Evolutionary conservation across 768 basidiomycete species (phyloP).

Genomic region (Gyrodon lividus): DNA sequence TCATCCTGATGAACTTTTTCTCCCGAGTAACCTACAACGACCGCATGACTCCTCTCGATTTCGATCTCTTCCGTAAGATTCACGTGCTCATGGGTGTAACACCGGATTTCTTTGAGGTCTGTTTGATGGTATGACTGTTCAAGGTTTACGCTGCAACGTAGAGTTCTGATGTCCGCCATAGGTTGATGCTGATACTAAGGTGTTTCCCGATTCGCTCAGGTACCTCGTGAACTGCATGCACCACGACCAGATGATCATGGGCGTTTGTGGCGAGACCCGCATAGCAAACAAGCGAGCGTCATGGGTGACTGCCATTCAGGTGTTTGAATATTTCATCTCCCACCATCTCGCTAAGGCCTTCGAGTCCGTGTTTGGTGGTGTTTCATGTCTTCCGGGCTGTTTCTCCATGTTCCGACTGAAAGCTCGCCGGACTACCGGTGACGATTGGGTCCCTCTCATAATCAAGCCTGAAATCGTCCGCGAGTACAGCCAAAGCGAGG

Average conservation of each 20-base stretch:
- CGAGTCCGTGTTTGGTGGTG: constrained; percentile 98
- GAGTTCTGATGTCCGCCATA: constrained; percentile 33
- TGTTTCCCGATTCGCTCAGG: constrained; percentile 85
- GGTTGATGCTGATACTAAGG: constrained; percentile 99
- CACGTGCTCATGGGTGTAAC: constrained; percentile 98
- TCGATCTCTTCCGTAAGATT: constrained; percentile 95
- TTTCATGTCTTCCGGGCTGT: constrained; percentile 98
- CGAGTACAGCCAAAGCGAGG: constrained; percentile 93
- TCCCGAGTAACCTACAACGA: constrained; percentile 99
- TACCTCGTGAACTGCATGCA: constrained; percentile 98
- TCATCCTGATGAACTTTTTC: constrained; percentile 99
- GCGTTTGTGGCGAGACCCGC: constrained; percentile 96
- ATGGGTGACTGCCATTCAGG: constrained; percentile 98
- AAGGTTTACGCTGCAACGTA: background rate
- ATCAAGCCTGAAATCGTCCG: constrained; percentile 96
- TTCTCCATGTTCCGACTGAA: constrained; percentile 99
- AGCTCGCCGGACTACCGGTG: constrained; percentile 80
- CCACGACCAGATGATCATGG: constrained; percentile 98
- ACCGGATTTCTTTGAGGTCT: constrained; percentile 97
- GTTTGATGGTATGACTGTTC: constrained; percentile 77
- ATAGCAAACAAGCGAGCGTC: constrained; percentile 98
- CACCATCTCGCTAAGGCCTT: constrained; percentile 98
- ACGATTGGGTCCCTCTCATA: constrained; percentile 97
- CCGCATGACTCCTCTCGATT: constrained; percentile 96
- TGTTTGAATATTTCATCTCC: constrained; percentile 98